A percentile compares a stretch with the other conserved stretches of the same genome.
These are phyloP conservation scores for Phytophthora sp. DNA, from an alignment of 352 stramenopile genomes.

Conservation along the genomic window DNA sequence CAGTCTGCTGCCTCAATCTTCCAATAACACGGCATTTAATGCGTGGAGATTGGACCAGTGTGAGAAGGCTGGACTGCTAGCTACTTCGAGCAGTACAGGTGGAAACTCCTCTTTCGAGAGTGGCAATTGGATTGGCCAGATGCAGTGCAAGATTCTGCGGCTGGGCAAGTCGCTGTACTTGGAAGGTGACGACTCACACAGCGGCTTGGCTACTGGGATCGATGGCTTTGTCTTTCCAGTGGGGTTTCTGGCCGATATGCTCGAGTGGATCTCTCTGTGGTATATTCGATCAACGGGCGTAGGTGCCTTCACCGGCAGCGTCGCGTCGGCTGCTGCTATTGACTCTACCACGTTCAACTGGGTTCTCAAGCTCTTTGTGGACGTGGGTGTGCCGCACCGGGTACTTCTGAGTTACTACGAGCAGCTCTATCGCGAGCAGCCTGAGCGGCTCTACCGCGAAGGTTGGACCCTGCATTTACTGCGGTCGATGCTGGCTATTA, in stretches of 20 bases:
- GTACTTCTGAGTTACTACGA: conserved; percentile 83
- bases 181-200: conserved; percentile 58
- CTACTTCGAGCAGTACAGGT: conserved; percentile 33
- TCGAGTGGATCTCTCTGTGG: conserved; percentile 84
- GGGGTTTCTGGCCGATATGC: conserved; percentile 69
- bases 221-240: conserved; percentile 79
- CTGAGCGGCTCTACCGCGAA: conserved; percentile 74
- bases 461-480: conserved; percentile 84
- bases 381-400: conserved; percentile 79
- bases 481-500: conserved; percentile 73
- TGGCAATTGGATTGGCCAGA: conserved; percentile 80
- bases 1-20: conserved; percentile 67
- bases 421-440: conserved; percentile 76
- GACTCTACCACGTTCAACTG: conserved; percentile 81
- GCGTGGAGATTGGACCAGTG: conserved; percentile 73
- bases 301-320: conserved; percentile 42
- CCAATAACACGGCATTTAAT: conserved; percentile 72
- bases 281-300: conserved; percentile 71
- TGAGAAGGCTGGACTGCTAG: conserved; percentile 62
- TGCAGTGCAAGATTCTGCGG: conserved; percentile 78
- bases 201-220: conserved; percentile 41
- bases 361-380: conserved; percentile 82
- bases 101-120: conserved; percentile 69
- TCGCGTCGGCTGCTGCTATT: conserved; percentile 56
- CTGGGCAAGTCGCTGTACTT: conserved; percentile 78